Percentiles rank a stretch among this genome's conserved stretches.
phyloP scores from a whole-genome alignment of 2,329 filamentous ascomycete species.

The Cladosporium sp. region DNA sequence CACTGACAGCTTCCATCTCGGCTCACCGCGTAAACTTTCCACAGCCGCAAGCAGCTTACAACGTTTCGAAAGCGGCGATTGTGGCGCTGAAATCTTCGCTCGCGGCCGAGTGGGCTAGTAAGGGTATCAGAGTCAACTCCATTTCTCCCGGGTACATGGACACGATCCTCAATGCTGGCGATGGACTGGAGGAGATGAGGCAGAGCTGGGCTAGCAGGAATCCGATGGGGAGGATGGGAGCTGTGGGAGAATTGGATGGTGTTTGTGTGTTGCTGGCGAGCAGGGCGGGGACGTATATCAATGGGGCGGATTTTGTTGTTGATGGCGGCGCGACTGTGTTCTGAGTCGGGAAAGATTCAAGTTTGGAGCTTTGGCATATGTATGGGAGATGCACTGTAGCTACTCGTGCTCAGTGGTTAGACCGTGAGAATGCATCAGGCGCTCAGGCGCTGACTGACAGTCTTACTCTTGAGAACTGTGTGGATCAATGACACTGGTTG shows the following conservation, averaged over 20 bases:
- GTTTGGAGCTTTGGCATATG: too few species aligned
- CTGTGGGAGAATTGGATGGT: conserved; percentile 35
- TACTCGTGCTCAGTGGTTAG: too few species aligned
- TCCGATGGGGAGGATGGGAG: conserved; percentile 38
- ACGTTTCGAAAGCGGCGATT: conserved; percentile 66
- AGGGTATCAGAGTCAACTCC: conserved; percentile 68
- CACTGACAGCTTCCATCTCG: conserved; percentile 65
- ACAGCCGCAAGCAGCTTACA: conserved; percentile 69
- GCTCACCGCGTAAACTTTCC: conserved; percentile 67
- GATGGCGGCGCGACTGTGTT: conserved; percentile 33
- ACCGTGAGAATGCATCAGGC: too few species aligned
- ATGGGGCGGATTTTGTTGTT: conserved; percentile 35
- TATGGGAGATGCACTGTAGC: too few species aligned
- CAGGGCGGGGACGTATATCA: conserved; percentile 34
- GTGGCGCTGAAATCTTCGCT: conserved; percentile 60
- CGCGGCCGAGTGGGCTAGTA: conserved; percentile 68
- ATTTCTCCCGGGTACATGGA: conserved; percentile 75
- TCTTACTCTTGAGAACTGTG: too few species aligned
- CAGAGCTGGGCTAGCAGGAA: conserved; percentile 32
- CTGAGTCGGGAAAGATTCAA: conserved; percentile 5
- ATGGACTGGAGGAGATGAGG: conserved; percentile 32
- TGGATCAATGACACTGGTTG: too few species aligned
- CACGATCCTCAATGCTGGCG: conserved; percentile 60
- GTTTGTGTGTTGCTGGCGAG: conserved; percentile 35
- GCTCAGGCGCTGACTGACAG: too few species aligned